Base-by-base conservation (phyloP, 768 basidiomycete genomes). In the Bullera alba region DNA sequence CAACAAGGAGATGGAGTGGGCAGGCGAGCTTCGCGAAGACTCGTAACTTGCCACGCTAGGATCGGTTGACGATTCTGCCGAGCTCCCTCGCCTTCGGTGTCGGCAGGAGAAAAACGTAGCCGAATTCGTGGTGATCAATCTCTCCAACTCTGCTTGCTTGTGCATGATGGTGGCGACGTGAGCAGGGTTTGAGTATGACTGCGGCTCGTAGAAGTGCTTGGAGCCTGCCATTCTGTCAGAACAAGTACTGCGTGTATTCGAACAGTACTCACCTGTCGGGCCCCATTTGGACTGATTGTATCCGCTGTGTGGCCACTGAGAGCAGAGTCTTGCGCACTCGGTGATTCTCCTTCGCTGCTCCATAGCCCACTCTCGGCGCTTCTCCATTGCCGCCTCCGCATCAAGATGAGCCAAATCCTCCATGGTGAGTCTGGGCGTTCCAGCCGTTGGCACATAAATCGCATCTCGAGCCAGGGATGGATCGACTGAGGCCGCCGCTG, bases 291-390 rank as follows among this genome's bases (percentile, higher is more conserved):
- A 42, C 27, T 56, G 29, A 35, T 69, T 67, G 49, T 71, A 71
- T 12, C 65, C 69, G 26, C 57, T 60, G 42, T 63, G 53, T n/a
- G 67, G 69, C 61, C 62, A 69, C 51, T 71, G 69, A 17, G 56
- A 59, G 41, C 69, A 69, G 2, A 71, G 50, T 27, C 61, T 53
- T 3, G 67, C 67, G 36, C 63, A 65, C 43, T 69, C 63, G 25
- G 37, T 37, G n/a, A 67, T 44, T 25, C 50, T 25, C 30, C 36
- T 23, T 34, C 57, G 54, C 34, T 67, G 51, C 3, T 51, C 57
- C n/a, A 59, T 57, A 5, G 49, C 54, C 63, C 60, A 65, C 50
- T 60, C 60, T 38, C 54, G 34, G 37, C 43, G 42, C 16, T 30
- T 42, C 14, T 27, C 42, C 45, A 46, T 17, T 17, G 27, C 43